These are phyloP conservation scores for Neurospora sp. DNA, from an alignment of 495 filamentous ascomycete genomes.

Conservation along the genomic window DNA sequence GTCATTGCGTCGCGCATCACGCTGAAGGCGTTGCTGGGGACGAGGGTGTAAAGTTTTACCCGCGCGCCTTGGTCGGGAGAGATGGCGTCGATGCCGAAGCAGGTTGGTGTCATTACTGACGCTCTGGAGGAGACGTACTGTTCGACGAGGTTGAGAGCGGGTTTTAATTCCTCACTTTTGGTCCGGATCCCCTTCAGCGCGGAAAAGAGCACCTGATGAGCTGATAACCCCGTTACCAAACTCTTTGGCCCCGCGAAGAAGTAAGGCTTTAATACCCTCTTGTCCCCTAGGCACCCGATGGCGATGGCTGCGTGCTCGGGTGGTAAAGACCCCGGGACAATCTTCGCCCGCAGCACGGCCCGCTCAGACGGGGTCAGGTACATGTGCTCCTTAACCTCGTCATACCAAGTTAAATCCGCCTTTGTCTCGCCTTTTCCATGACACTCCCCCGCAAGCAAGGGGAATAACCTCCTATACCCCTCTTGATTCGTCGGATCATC, in stretches of 20 bases:
- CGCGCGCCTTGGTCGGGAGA: neutral
- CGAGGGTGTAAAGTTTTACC: neutral
- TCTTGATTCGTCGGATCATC: neutral
- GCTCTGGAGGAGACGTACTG: neutral
- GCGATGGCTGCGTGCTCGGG: neutral
- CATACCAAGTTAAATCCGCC: neutral
- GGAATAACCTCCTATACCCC: neutral
- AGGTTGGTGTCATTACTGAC: neutral
- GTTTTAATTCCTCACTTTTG: rapidly evolving
- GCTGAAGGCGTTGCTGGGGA: neutral
- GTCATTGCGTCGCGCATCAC: neutral
- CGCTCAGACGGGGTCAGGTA: neutral
- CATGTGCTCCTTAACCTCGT: neutral
- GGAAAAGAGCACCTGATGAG: neutral
- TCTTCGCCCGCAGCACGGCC: rapidly evolving
- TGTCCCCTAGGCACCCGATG: rapidly evolving
- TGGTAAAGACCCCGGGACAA: neutral
- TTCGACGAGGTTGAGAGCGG: neutral
- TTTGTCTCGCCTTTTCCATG: neutral
- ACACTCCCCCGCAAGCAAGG: neutral
- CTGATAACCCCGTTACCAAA: neutral
- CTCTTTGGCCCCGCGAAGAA: neutral
- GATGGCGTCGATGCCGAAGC: neutral
- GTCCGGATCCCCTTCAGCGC: neutral
- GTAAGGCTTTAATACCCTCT: neutral